Percentiles rank a stretch among this genome's conserved stretches.
phyloP scores from a whole-genome alignment of 2,329 filamentous ascomycete species.

The Penicillium sp. region DNA sequence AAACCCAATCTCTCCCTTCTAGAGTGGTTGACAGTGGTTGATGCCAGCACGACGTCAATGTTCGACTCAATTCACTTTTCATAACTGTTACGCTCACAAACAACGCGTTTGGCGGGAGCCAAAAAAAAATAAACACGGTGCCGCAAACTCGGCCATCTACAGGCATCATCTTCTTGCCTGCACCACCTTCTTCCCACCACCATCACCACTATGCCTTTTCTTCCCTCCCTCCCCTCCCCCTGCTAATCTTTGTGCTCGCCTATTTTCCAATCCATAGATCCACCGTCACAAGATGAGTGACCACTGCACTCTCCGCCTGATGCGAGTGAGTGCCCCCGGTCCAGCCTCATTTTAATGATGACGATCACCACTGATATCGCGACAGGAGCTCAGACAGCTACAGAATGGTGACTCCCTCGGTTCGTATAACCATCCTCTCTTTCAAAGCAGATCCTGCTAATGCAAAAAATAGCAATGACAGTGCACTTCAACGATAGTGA shows the following conservation, averaged over 20 bases:
- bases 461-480: constrained; percentile 68
- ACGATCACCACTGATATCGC: neutral
- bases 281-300: constrained; percentile 13
- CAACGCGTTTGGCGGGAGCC: too few relatives aligned
- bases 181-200: too few relatives aligned
- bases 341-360: neutral
- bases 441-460: neutral
- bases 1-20: constrained; percentile 1
- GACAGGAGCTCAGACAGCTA: constrained; percentile 21
- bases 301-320: constrained; percentile 20
- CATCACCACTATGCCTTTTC: too few relatives aligned
- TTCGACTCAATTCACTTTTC: too few relatives aligned
- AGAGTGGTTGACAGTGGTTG: constrained; percentile 4
- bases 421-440: neutral
- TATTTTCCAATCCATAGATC: neutral
- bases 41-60: constrained; percentile 10
- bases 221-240: too few relatives aligned
- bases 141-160: too few relatives aligned
- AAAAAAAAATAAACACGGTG: too few relatives aligned
- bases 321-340: constrained; percentile 22
- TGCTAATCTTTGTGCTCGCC: too few relatives aligned
- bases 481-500: constrained; percentile 87
- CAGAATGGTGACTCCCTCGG: constrained; percentile 11
- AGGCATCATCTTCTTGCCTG: too few relatives aligned
- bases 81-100: too few relatives aligned